phyloP scores from a whole-genome alignment of 106 monocot genomes.

The Hemerocallis citrina region DNA sequence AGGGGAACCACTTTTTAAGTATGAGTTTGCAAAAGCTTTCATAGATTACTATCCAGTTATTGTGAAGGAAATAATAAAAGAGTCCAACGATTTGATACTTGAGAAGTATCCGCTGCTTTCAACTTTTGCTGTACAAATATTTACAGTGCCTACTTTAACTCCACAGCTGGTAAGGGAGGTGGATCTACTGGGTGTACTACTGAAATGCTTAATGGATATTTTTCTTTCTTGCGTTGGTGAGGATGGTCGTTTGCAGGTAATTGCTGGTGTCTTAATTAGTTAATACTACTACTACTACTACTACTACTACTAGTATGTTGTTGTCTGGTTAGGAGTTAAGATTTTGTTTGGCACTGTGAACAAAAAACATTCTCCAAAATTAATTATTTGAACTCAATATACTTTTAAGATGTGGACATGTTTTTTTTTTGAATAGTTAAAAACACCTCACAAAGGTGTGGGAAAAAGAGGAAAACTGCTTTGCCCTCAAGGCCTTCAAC shows the following conservation, averaged over 20 bases:
- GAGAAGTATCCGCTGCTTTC: conserved; percentile 38
- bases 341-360: neutral
- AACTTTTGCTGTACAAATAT: conserved; percentile 79
- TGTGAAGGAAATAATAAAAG: conserved; percentile 39
- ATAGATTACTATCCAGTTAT: conserved; percentile 40
- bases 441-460: too few species aligned
- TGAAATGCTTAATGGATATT: conserved; percentile 10
- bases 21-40: conserved; percentile 63
- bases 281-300: too few species aligned
- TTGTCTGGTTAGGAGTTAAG: neutral
- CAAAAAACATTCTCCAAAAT: neutral
- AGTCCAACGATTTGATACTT: conserved; percentile 15
- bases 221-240: conserved; percentile 9
- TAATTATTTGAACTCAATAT: too few species aligned
- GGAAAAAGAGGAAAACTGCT: too few species aligned
- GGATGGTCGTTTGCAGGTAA: conserved; percentile 12
- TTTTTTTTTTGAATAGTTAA: too few species aligned
- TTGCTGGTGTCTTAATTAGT: neutral
- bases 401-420: too few species aligned
- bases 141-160: conserved; percentile 74
- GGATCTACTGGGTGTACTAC: conserved; percentile 8
- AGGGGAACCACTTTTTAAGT: conserved; percentile 75
- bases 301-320: too few species aligned
- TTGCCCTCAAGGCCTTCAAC: too few species aligned
- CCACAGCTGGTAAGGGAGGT: conserved; percentile 28